phyloP scores from a whole-genome alignment of 768 basidiomycete genomes.

The Holtermannia corniformis region DNA sequence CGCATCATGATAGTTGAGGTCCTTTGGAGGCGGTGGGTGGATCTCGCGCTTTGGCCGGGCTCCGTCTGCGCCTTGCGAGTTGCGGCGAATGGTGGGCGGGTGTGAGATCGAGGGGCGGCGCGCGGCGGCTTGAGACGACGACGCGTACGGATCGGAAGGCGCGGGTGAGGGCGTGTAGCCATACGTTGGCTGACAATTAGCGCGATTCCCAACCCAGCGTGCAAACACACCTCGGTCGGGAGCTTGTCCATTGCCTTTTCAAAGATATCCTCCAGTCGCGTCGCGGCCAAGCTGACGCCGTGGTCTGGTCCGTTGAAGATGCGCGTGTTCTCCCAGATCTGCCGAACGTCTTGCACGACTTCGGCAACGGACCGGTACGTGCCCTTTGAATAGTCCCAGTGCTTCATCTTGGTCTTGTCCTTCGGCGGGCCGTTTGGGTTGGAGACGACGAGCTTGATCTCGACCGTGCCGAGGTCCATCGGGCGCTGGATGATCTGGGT shows the following conservation, averaged over 20 bases:
- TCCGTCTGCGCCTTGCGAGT: constrained; percentile 42
- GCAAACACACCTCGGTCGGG: constrained; percentile 61
- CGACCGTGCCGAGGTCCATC: constrained; percentile 90
- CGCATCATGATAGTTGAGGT: constrained; percentile 67
- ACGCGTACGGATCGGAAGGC: constrained; percentile 6
- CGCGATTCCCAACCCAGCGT: background rate
- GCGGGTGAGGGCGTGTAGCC: constrained; percentile 16
- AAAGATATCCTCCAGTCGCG: constrained; percentile 69
- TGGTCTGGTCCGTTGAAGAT: constrained; percentile 94
- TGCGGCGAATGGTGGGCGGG: constrained; percentile 67
- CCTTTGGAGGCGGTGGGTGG: constrained; percentile 88
- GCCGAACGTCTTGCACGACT: constrained; percentile 72
- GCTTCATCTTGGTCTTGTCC: constrained; percentile 29
- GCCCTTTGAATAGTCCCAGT: constrained; percentile 37
- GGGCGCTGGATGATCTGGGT: constrained; percentile 73
- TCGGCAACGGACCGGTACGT: constrained; percentile 63
- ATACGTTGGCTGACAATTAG: constrained; percentile 3
- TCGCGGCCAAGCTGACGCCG: constrained; percentile 64
- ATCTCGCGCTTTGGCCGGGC: constrained; percentile 93
- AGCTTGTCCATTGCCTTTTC: constrained; percentile 80
- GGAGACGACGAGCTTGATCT: constrained; percentile 70
- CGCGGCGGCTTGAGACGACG: constrained; percentile 17
- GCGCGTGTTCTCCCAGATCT: constrained; percentile 77
- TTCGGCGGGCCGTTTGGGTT: constrained; percentile 58
- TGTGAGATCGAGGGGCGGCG: constrained; percentile 67